Base-by-base conservation (phyloP, 192 early-diverging fungal genomes). In the Diversispora epigaea region DNA sequence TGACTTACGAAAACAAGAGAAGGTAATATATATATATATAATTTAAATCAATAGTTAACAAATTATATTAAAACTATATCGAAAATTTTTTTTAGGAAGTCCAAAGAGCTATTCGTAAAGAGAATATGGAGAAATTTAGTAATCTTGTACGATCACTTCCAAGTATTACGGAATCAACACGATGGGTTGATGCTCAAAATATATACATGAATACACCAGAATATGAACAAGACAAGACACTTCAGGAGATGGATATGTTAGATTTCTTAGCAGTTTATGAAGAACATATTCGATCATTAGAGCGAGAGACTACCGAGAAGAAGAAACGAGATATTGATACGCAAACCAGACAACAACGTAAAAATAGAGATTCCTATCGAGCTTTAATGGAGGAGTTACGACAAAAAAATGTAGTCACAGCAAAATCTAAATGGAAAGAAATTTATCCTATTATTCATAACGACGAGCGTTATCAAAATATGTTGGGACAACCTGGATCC, bases 251-350 rank as follows among this genome's bases (percentile, higher is more conserved):
- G 85, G 92, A 91, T 61, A 84, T 91, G 73, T 81, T 93, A 25
- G 96, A 97, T 75, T 89, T 94, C 69, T 81, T 98, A 61, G 82
- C 88, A 6, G 89, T 89, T 0, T 99, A 89, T 86, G 94, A 96
- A 64, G 87, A 91, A 8, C 91, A 93, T 66, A 89, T 91, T 63
- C 87, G 88, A 63, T 75, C 73, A 1, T 84, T 89, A 41, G 93
- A 96, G 66, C 73, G 78, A 3, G 87, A 89, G 45, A 80, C 83
- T 49, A 80, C 83, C 41, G 83, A 90, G 60, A 78, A 82, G 62
- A 82, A 85, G 9, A 68, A 6, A 32, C 78, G 74, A 22, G 80
- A 84, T 21, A 70, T 78, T 25, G 75, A 82, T 12, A 68, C 67
- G 9, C 76, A 85, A 65, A 80, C 84, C 40, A 84, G 95, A 15